phyloP scores from a whole-genome alignment of 2,329 filamentous ascomycete genomes.

The Trichophaea hybrida region DNA sequence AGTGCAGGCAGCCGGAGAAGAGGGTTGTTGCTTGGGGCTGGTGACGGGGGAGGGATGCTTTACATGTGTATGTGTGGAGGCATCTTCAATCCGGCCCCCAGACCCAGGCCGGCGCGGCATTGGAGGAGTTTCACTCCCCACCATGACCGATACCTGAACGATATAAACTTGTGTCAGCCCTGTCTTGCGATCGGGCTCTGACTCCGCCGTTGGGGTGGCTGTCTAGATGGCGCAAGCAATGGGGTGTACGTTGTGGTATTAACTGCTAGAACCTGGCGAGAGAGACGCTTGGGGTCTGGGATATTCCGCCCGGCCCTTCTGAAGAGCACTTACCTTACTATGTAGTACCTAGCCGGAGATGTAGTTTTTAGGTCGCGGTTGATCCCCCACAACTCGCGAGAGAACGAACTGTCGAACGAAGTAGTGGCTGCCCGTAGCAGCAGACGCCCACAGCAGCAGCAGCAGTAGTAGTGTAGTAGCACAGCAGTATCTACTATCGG shows the following conservation, averaged over 20 bases:
- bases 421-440: not conserved
- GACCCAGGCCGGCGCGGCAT: not conserved
- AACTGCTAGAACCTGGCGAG: not conserved
- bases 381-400: not conserved
- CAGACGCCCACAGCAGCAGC: not conserved
- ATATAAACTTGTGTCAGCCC: not conserved
- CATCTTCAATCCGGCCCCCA: not conserved
- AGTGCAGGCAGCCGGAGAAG: not conserved
- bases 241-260: not conserved
- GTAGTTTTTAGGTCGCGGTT: not conserved
- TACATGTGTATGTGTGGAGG: not conserved
- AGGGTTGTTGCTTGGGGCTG: not conserved
- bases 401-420: not conserved
- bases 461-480: not conserved
- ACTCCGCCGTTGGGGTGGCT: not conserved
- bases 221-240: not conserved
- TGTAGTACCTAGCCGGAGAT: not conserved
- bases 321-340: not conserved
- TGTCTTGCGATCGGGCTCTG: not conserved
- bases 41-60: conserved; percentile 3
- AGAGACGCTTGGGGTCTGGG: not conserved
- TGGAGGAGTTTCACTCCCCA: not conserved
- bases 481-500: not conserved
- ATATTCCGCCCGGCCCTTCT: not conserved
- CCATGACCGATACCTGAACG: conserved; percentile 2